Evolutionary conservation across 2,329 filamentous ascomycete genomes (phyloP).

Genomic region (Cordyceps cicadae): DNA sequence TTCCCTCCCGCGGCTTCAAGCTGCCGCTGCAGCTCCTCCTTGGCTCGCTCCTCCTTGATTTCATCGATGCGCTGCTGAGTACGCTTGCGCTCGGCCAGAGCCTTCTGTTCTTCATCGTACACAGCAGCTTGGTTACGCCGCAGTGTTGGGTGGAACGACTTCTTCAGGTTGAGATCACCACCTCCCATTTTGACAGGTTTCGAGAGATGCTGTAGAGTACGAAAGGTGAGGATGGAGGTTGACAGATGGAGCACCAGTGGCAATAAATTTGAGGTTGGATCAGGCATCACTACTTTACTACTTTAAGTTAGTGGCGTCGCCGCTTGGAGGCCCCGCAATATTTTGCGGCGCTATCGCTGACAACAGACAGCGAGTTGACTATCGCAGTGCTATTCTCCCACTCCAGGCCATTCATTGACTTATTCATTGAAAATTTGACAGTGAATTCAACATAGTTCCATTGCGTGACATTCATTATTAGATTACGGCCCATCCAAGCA

Average conservation of each 20-base stretch:
- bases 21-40: conserved; percentile 83
- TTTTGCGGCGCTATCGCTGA: neutral
- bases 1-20: conserved; percentile 82
- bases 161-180: conserved; percentile 91
- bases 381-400: neutral
- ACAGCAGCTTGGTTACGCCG: conserved; percentile 86
- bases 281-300: neutral
- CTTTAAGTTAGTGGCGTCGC: neutral
- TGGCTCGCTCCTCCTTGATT: conserved; percentile 83
- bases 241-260: neutral
- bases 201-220: conserved; percentile 10
- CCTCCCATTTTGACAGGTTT: conserved; percentile 63
- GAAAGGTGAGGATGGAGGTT: conserved; percentile 9
- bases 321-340: conserved; percentile 3
- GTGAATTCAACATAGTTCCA: too few relatives aligned
- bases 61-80: conserved; percentile 89
- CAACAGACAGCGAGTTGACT: neutral
- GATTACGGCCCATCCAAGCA: too few relatives aligned
- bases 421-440: too few relatives aligned
- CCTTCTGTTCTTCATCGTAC: conserved; percentile 86
- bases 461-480: too few relatives aligned
- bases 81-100: conserved; percentile 87
- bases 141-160: conserved; percentile 87
- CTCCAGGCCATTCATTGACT: neutral
- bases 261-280: conserved; percentile 6